Percentiles rank a stretch among this genome's conserved stretches.
phyloP scores from a whole-genome alignment of 148 eudicot genomes.

The Suaeda aralocaspica region DNA sequence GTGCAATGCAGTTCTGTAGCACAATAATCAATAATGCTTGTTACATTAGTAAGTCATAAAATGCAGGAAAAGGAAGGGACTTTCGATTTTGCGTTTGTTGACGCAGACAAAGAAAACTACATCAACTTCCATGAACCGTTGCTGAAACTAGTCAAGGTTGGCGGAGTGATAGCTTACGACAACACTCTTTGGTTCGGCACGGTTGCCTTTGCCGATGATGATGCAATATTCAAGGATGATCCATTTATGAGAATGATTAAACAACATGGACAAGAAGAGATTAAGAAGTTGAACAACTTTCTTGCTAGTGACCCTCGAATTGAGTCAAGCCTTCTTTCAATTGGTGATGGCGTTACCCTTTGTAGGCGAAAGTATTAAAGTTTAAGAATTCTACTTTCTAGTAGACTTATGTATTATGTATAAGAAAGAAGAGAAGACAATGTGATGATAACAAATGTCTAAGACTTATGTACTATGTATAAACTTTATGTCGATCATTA shows the following conservation, averaged over 20 bases:
- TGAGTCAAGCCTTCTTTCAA: conserved; percentile 28
- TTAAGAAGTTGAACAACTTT: conserved; percentile 16
- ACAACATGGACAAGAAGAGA: not conserved
- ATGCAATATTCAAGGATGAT: conserved; percentile 11
- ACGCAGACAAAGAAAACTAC: conserved; percentile 35
- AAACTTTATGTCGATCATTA: too few relatives aligned
- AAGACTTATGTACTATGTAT: too few relatives aligned
- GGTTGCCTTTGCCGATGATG: conserved; percentile 22
- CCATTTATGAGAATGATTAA: conserved; percentile 2
- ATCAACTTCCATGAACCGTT: conserved; percentile 30
- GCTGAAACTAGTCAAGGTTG: conserved; percentile 31
- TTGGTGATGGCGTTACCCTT: conserved; percentile 38
- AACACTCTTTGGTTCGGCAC: conserved; percentile 40
- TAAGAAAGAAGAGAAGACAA: too few relatives aligned
- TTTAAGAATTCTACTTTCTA: too few relatives aligned
- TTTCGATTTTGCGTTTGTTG: conserved; percentile 34
- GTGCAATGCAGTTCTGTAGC: too few relatives aligned
- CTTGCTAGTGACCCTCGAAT: conserved; percentile 30
- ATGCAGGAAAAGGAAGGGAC: conserved; percentile 34
- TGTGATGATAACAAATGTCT: too few relatives aligned
- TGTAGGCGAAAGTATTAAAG: conserved; percentile 34
- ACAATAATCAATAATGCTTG: too few relatives aligned
- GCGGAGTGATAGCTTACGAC: conserved; percentile 36
- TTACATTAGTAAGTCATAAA: too few relatives aligned
- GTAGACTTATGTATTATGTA: too few relatives aligned